Conservation (phyloP, 106 monocot species). For the Phalaenopsis aphrodite region DNA sequence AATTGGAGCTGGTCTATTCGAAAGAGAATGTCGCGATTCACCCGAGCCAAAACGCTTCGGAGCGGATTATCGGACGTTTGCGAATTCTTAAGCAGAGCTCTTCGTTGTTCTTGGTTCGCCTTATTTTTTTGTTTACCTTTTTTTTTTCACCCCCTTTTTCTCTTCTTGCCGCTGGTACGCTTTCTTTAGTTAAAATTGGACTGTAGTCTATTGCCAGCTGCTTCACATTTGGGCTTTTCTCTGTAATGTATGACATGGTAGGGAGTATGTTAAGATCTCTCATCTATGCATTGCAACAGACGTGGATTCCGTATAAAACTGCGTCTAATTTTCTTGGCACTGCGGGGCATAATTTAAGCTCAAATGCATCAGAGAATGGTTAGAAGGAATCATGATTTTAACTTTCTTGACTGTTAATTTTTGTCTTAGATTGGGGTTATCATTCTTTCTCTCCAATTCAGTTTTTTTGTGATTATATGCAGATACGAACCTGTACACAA, state of each 20-base stretch:
- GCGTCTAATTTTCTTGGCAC: conserved; percentile 32
- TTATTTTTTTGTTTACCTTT: not conserved
- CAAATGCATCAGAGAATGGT: conserved; percentile 45
- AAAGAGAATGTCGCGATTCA: conserved; percentile 81
- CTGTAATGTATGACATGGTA: too few species aligned
- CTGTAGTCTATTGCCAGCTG: not conserved
- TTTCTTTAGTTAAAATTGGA: not conserved
- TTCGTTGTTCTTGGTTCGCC: conserved; percentile 4
- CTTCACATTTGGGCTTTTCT: not conserved
- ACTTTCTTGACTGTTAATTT: not conserved
- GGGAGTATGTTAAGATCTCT: not conserved
- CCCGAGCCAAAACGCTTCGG: conserved; percentile 56
- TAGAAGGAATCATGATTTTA: not conserved
- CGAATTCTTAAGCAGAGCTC: conserved; percentile 43
- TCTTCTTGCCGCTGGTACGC: not conserved
- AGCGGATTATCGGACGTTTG: conserved; percentile 64
- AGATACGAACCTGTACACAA: conserved; percentile 72
- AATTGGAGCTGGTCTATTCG: conserved; percentile 14
- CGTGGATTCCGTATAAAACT: conserved; percentile 63
- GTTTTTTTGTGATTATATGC: conserved; percentile 11
- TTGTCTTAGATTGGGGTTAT: not conserved
- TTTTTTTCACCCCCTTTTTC: not conserved
- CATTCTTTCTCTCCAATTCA: not conserved
- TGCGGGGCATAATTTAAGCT: conserved; percentile 20
- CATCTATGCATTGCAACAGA: conserved; percentile 18